phyloP scores from a whole-genome alignment of 257 asterid species.

The Capsicum baccatum region DNA sequence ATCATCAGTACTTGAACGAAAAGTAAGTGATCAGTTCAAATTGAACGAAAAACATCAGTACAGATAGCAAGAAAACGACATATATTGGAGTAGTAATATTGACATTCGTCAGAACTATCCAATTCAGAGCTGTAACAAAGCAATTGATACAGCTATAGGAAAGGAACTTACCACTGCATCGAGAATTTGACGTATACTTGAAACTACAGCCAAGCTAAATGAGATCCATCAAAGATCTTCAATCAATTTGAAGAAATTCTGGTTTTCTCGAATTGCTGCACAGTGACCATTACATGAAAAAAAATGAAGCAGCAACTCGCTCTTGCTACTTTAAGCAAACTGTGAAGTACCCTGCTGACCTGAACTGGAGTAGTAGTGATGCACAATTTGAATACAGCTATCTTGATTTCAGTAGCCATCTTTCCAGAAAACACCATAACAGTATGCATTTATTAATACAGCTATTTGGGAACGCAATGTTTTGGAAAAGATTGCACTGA shows the following conservation, averaged over 20 bases:
- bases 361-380: background rate
- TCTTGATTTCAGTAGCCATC: background rate
- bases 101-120: background rate
- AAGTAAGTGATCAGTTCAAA: too few species aligned
- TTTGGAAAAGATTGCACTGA: background rate
- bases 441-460: background rate
- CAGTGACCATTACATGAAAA: background rate
- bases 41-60: background rate
- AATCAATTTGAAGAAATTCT: background rate
- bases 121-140: background rate
- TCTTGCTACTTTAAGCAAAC: background rate
- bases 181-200: background rate
- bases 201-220: background rate
- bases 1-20: too few species aligned
- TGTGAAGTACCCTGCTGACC: background rate
- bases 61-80: background rate
- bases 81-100: background rate
- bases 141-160: background rate
- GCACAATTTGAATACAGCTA: background rate
- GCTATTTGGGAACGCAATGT: background rate
- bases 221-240: background rate
- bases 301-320: background rate
- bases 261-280: background rate
- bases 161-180: background rate
- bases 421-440: background rate